Evolutionary conservation across 1,139 yeast species (phyloP).

Genomic region (Scheffersomyces illinoinensis): DNA sequence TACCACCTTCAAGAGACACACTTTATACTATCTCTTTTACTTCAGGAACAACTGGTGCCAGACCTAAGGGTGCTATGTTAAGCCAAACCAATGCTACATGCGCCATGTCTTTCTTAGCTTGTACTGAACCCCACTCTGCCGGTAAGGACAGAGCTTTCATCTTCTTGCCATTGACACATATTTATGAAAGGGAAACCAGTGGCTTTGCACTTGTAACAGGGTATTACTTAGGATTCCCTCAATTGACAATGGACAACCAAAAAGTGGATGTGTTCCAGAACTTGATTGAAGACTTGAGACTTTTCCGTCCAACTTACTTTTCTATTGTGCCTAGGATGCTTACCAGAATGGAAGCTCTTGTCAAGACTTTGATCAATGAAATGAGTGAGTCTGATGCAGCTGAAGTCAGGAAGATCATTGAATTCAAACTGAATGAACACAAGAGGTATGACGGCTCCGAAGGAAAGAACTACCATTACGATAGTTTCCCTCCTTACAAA

Average conservation of each 20-base stretch:
- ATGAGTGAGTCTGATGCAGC: constrained; percentile 5
- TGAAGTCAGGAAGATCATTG: constrained; percentile 12
- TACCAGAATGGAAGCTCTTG: constrained; percentile 32
- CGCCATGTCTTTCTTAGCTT: constrained; percentile 21
- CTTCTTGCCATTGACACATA: constrained; percentile 43
- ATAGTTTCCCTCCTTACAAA: constrained; percentile 11
- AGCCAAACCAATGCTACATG: constrained; percentile 32
- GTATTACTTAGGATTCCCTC: constrained; percentile 46
- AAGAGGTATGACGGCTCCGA: constrained; percentile 10
- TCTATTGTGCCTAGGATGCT: constrained; percentile 42
- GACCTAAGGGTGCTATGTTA: constrained; percentile 42
- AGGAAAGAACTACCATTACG: constrained; percentile 9
- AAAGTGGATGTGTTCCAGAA: constrained; percentile 12
- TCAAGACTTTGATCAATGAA: constrained; percentile 11
- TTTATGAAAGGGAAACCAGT: constrained; percentile 38
- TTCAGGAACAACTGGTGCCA: constrained; percentile 44
- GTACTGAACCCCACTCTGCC: constrained; percentile 11
- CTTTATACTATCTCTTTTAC: constrained; percentile 43
- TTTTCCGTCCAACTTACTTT: constrained; percentile 33
- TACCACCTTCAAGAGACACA: constrained; percentile 30
- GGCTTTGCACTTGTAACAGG: constrained; percentile 34
- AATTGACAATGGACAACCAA: constrained; percentile 15
- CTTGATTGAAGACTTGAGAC: constrained; percentile 28
- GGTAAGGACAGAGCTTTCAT: constrained; percentile 19
- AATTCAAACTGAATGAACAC: constrained; percentile 11